phyloP scores from a whole-genome alignment of 2,329 filamentous ascomycete species.

The Fusarium oligoseptatum region DNA sequence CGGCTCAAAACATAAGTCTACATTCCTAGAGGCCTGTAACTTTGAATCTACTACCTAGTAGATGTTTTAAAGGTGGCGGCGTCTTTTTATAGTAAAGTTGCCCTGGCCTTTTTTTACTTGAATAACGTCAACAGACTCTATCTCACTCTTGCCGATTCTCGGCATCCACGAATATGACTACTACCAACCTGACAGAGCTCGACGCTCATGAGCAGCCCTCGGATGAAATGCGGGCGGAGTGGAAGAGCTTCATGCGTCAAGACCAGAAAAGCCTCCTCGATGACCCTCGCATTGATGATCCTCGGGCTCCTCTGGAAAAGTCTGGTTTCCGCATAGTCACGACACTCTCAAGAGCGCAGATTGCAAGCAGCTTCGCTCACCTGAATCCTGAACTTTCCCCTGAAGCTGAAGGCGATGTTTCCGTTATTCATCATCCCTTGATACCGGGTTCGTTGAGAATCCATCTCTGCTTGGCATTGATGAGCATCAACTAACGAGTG shows the following conservation, averaged over 20 bases:
- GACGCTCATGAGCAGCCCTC: conserved; percentile 86
- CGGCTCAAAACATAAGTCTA: background rate
- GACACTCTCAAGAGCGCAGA: conserved; percentile 57
- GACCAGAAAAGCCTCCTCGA: conserved; percentile 64
- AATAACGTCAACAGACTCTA: background rate
- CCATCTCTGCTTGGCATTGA: background rate
- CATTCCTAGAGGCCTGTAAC: background rate
- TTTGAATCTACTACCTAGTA: background rate
- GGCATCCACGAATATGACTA: conserved; percentile 40
- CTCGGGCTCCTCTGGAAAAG: conserved; percentile 52
- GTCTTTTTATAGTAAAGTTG: background rate
- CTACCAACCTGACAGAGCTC: conserved; percentile 58
- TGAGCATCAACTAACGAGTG: conserved; percentile 4
- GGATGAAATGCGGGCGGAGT: conserved; percentile 74
- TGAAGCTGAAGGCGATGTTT: conserved; percentile 54
- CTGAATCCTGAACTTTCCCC: conserved; percentile 53
- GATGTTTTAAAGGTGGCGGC: too few species aligned
- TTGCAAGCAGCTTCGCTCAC: conserved; percentile 59
- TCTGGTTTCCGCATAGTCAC: conserved; percentile 61
- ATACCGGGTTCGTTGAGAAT: conserved; percentile 72
- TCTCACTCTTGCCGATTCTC: background rate
- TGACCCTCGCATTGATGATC: conserved; percentile 71
- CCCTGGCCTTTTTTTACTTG: background rate
- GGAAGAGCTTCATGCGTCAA: conserved; percentile 80
- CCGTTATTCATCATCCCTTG: conserved; percentile 73